A percentile compares a stretch with the other conserved stretches of the same genome.
Conservation (phyloP, 2,329 filamentous ascomycete species). For the Keithomyces neogunnii region DNA sequence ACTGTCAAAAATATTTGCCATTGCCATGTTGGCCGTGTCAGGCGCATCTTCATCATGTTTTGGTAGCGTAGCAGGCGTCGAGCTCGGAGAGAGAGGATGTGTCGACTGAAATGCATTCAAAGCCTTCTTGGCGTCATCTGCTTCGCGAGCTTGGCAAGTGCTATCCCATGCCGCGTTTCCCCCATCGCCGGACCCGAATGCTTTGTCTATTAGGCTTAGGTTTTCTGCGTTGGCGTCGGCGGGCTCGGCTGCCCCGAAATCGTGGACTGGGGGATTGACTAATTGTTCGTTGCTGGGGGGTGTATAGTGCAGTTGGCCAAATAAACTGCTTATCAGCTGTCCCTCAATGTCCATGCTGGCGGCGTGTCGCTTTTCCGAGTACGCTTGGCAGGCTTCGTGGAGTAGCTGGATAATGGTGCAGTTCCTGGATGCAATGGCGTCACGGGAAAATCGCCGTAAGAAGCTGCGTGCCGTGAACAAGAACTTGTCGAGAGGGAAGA, state of each 20-base stretch:
- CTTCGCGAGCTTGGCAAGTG: neutral
- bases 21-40: neutral
- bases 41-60: neutral
- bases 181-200: neutral
- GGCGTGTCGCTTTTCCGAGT: conserved; percentile 12
- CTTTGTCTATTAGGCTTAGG: neutral
- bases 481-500: conserved; percentile 15
- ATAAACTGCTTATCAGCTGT: conserved; percentile 14
- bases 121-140: neutral
- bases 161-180: neutral
- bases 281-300: neutral
- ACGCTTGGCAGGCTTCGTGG: conserved; percentile 14
- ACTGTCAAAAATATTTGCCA: neutral
- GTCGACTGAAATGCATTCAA: neutral
- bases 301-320: conserved; percentile 15
- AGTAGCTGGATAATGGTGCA: conserved; percentile 14
- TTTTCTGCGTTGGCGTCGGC: neutral
- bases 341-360: conserved; percentile 15
- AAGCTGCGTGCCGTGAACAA: conserved; percentile 13
- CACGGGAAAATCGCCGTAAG: conserved; percentile 13
- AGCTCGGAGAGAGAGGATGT: neutral
- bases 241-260: neutral
- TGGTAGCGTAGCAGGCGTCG: neutral
- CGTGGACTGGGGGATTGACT: neutral
- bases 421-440: conserved; percentile 15